Conservation (phyloP, 495 filamentous ascomycete species). For the Massariosphaeria phaeospora region DNA sequence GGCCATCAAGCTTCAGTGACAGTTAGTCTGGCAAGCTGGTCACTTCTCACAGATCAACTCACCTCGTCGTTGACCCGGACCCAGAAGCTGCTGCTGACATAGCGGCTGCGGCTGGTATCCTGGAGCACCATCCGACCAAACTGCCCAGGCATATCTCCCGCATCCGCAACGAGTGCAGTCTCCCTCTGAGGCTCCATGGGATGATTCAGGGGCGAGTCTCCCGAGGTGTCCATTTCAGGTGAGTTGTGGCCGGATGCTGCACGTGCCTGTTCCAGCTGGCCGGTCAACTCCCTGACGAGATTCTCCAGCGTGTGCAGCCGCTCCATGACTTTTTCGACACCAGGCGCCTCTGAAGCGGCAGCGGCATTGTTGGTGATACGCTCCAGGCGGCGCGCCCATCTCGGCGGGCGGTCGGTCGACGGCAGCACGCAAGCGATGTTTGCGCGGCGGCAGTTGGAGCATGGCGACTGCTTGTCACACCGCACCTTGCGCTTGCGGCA, state of each 20-base stretch:
- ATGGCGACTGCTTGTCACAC: constrained; percentile 63
- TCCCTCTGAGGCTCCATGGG: constrained; percentile 11
- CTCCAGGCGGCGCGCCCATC: constrained; percentile 51
- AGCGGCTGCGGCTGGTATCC: constrained; percentile 44
- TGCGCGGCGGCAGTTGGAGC: constrained; percentile 60
- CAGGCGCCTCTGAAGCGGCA: constrained; percentile 17
- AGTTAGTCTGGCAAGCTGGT: constrained; percentile 11
- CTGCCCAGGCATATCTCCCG: constrained; percentile 33
- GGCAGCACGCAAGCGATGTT: constrained; percentile 56
- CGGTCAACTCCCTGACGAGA: constrained; percentile 54
- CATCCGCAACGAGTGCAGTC: constrained; percentile 5
- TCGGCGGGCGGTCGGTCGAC: constrained; percentile 44
- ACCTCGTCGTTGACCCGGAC: constrained; percentile 53
- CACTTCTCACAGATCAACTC: constrained; percentile 1
- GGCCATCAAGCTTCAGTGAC: constrained; percentile 41
- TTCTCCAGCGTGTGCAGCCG: constrained; percentile 50
- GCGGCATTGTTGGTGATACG: constrained; percentile 33
- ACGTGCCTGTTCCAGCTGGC: constrained; percentile 47
- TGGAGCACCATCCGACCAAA: constrained; percentile 46
- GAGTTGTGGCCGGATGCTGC: constrained; percentile 19
- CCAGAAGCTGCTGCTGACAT: constrained; percentile 53
- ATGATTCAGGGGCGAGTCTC: constrained; percentile 28
- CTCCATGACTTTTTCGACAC: constrained; percentile 46
- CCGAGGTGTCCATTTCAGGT: constrained; percentile 9
- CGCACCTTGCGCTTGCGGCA: constrained; percentile 61